Evolutionary conservation across 805 yeast genomes (phyloP), one percentile per base, ranked within the genome.

Genomic region (Candida berthetii): DNA sequence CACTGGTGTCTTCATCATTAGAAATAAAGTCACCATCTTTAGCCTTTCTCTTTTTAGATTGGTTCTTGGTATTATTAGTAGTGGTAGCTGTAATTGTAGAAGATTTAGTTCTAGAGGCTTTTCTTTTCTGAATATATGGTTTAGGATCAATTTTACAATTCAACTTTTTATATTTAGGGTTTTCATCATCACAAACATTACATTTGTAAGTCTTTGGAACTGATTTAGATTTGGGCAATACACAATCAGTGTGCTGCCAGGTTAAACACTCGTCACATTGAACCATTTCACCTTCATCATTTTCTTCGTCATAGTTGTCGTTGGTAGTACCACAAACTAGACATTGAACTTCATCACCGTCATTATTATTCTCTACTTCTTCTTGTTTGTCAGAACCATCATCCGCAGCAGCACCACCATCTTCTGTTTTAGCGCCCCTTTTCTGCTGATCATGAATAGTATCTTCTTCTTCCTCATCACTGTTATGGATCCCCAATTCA

Each of bases 241-340:
- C 68, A 58, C 90, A 83, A 41, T 55, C 62, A 27, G 75, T 72
- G 53, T 83, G 90, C 54, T 83, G 89, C 89, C 89, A 83, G 2
- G 87, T 74, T 36, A 69, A 59, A 54, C 90, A 83, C 7, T 60
- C 49, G 22, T 79, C 86, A 60, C 90, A 83, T 51, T 78, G 78
- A 22, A 82, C 72, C 84, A 81, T 80, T 11, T 65, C 66, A 13
- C 84, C 79, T 1, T 59, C 57, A 45, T 79, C 85, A 4, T 68
- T 70, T 0, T 70, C 80, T 45, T 72, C 83, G 50, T 80, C 67
- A 54, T 77, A 80, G 46, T 77, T 80, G 15, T 62, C 69, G 42
- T 75, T 76, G 17, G 68, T 74, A 2, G 84, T 66, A 3, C 82
- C 83, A 60, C 89, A 82, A 0, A 76, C 79, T 1, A 68, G 58